A percentile compares a stretch with the other conserved stretches of the same genome.
These are phyloP conservation scores for Malassezia furfur DNA, from an alignment of 1,284 basidiomycete species.

Conservation along the genomic window DNA sequence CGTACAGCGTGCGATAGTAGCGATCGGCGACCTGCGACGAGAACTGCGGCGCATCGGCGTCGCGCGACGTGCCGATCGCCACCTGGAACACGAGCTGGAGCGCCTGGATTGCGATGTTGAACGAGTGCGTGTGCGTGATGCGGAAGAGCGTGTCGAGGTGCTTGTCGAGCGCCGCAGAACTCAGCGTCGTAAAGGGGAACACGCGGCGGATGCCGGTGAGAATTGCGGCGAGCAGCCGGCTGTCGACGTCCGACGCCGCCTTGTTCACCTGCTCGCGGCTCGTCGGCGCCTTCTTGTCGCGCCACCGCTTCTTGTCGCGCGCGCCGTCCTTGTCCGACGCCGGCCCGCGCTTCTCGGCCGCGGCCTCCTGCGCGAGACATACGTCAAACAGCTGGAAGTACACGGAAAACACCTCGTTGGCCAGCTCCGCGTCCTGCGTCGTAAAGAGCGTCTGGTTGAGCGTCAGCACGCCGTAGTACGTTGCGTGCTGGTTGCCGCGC, in stretches of 20 bases:
- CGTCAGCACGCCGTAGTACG: conserved; percentile 85
- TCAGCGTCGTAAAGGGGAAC: conserved; percentile 73
- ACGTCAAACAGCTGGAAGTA: conserved; percentile 95
- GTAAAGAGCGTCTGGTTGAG: conserved; percentile 85
- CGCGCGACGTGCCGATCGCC: conserved; percentile 18
- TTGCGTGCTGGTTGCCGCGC: conserved; percentile 55
- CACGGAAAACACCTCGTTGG: conserved; percentile 72
- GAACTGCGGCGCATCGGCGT: conserved; percentile 8
- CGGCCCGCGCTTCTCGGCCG: conserved; percentile 25
- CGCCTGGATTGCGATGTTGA: conserved; percentile 92
- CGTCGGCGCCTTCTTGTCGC: conserved; percentile 40
- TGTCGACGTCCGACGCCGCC: conserved; percentile 55
- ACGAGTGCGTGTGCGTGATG: conserved; percentile 78
- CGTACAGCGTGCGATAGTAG: conserved; percentile 85
- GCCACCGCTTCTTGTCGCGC: conserved; percentile 49
- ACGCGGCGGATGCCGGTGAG: conserved; percentile 92
- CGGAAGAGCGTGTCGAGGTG: conserved; percentile 90
- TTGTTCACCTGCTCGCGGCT: conserved; percentile 23
- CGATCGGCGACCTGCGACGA: conserved; percentile 52
- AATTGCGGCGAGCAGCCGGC: conserved; percentile 78
- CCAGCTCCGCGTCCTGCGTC: conserved; percentile 59
- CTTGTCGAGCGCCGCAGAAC: conserved; percentile 61
- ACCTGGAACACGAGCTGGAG: conserved; percentile 86
- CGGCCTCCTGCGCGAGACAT: conserved; percentile 30
- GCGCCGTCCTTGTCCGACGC: conserved; percentile 21